phyloP scores from a whole-genome alignment of 2,329 filamentous ascomycete species.

The Clonostachys solani region DNA sequence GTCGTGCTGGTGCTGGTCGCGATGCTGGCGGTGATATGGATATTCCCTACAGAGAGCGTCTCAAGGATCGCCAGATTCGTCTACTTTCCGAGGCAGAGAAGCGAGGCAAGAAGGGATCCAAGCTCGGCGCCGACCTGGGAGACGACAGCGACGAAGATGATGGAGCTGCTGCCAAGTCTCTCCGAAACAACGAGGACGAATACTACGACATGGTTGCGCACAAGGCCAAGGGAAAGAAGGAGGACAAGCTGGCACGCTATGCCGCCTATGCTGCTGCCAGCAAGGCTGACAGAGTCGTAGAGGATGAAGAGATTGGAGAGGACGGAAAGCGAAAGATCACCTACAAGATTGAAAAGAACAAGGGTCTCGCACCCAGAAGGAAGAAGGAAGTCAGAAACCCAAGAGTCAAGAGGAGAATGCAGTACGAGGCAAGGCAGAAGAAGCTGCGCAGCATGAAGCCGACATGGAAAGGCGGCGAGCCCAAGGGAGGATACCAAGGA shows the following conservation, averaged over 20 bases:
- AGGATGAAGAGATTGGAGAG: slow-evolving; percentile 65
- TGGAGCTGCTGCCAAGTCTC: slow-evolving; percentile 42
- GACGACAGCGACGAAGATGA: slow-evolving; percentile 68
- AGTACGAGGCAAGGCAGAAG: slow-evolving; percentile 96
- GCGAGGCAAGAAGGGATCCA: slow-evolving; percentile 64
- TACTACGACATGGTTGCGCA: slow-evolving; percentile 90
- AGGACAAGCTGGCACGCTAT: slow-evolving; percentile 60
- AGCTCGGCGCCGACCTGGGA: slow-evolving; percentile 61
- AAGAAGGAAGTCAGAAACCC: slow-evolving; percentile 96
- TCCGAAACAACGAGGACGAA: slow-evolving; percentile 60
- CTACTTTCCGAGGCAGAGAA: slow-evolving; percentile 86
- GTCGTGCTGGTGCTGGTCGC: slow-evolving; percentile 68
- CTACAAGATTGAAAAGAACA: slow-evolving; percentile 96
- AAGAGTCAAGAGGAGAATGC: slow-evolving; percentile 95
- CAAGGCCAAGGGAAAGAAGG: slow-evolving; percentile 63
- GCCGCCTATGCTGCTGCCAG: slow-evolving; percentile 56
- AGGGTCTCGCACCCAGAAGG: slow-evolving; percentile 82
- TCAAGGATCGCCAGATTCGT: slow-evolving; percentile 79
- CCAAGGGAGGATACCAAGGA: slow-evolving; percentile 81
- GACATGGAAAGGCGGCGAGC: slow-evolving; percentile 81
- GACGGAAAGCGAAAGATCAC: slow-evolving; percentile 91
- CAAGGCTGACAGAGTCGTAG: slow-evolving; percentile 59
- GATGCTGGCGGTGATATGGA: slow-evolving; percentile 77
- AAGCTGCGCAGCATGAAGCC: slow-evolving; percentile 85
- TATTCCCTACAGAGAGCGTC: slow-evolving; percentile 82